phyloP scores from a whole-genome alignment of 2,329 filamentous ascomycete genomes.

The Penicillium hordei region DNA sequence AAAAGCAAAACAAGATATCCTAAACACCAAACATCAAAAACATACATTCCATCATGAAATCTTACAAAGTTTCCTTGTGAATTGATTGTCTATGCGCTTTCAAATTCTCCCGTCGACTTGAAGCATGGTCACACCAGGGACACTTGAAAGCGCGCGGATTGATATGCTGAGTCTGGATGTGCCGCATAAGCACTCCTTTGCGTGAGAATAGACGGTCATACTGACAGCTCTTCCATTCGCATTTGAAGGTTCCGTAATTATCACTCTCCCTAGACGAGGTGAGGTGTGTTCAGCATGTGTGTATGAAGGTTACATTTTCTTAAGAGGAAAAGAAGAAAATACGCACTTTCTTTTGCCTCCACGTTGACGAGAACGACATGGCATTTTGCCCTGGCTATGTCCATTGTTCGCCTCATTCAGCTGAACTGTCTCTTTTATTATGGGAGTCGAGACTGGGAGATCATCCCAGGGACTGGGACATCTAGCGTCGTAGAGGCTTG shows the following conservation, averaged over 20 bases:
- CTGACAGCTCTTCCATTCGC: constrained; percentile 4
- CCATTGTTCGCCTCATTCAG: not conserved
- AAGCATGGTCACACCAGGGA: constrained; percentile 1
- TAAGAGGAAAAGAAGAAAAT: not conserved
- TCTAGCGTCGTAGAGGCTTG: not conserved
- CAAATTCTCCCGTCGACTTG: constrained; percentile 8
- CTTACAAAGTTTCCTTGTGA: not conserved
- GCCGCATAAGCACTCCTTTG: constrained; percentile 7
- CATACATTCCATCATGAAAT: not conserved
- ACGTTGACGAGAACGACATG: not conserved
- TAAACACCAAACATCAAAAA: not conserved
- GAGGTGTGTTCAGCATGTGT: not conserved
- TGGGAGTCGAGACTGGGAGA: not conserved
- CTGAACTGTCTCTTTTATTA: not conserved
- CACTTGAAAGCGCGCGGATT: constrained; percentile 4
- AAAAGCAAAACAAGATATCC: not conserved
- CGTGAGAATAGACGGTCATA: constrained; percentile 8
- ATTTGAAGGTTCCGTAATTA: not conserved
- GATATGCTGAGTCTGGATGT: constrained; percentile 7
- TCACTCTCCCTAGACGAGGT: not conserved
- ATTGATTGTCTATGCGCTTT: constrained; percentile 3
- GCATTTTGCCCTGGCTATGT: not conserved
- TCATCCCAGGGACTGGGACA: not conserved
- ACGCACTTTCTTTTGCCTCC: not conserved
- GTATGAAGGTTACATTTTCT: not conserved